Base-by-base conservation (phyloP, 2,329 filamentous ascomycete species). In the Nannizzia gypsea region DNA sequence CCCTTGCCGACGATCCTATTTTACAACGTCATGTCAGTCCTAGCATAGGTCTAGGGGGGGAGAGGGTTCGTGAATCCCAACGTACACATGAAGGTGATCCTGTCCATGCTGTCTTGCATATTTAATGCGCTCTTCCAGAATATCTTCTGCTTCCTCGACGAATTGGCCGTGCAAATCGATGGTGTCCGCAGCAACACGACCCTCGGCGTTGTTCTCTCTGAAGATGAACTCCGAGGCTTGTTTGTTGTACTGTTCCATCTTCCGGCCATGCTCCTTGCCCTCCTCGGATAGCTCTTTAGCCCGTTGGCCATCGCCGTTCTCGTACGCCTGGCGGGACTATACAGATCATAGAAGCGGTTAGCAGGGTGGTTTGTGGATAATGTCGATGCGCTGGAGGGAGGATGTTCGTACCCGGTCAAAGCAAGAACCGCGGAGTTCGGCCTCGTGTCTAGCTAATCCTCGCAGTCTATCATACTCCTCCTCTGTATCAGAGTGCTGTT, bases 131-230 rank as follows among this genome's bases (percentile, higher is more conserved):
- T 89, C 80, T 76, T 92, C 89, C 22, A 97, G 78, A 60, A 96
- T 93, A 64, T 89, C 83, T 77, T 96, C 90, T 3, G 93, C 93
- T 77, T 97, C 93, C 71, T 96, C 89, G 61, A 96, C 91, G 68
- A 87, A 96, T 70, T 95, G 88, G 2, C 93, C 93, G 73, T 99
- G 93, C 55, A 99, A 80, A 75, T 99, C 93, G 67, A 99, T 91
- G 6, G 88, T 90, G 74, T 97, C 92, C 44, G 79, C 78, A 15
- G 83, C 81, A 8, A 95, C 87, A 63, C 87, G 84, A 17, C 84
- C 88, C 2, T 79, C 73, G 20, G 88, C 85, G 71, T 97, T 97
- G 78, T 96, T 96, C 76, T 92, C 90, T 44, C 90, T 86, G 78
- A 99, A 96, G 71, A 97, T 97, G 74, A 83, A 95, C 61, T 96